Evolutionary conservation across 2,329 filamentous ascomycete species (phyloP).

Genomic region (Alternaria triticina): DNA sequence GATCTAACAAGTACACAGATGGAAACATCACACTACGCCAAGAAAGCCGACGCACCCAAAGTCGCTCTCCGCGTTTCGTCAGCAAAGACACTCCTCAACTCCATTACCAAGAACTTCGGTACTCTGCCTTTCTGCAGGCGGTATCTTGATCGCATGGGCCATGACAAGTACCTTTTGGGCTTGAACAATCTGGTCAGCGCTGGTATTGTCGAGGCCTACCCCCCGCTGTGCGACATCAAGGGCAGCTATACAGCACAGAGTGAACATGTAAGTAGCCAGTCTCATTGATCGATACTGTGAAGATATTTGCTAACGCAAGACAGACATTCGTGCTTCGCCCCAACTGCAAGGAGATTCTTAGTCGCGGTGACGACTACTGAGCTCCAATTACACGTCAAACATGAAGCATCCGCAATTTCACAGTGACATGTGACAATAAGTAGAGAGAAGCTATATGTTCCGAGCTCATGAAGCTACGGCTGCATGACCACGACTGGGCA

Average conservation of each 20-base stretch:
- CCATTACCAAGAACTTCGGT: slow-evolving; percentile 96
- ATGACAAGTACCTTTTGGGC: slow-evolving; percentile 91
- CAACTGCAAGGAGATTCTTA: slow-evolving; percentile 82
- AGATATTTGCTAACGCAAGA: slow-evolving; percentile 14
- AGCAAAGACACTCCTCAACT: slow-evolving; percentile 82
- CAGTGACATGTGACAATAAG: neutral
- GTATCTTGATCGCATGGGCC: slow-evolving; percentile 89
- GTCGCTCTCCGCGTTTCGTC: slow-evolving; percentile 78
- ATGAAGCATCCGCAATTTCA: neutral
- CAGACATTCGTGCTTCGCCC: slow-evolving; percentile 48
- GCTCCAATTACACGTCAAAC: neutral
- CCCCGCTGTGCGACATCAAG: slow-evolving; percentile 88
- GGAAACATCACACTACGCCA: slow-evolving; percentile 89
- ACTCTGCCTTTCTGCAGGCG: slow-evolving; percentile 89
- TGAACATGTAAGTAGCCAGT: slow-evolving; percentile 76
- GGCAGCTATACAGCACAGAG: slow-evolving; percentile 94
- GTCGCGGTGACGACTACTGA: slow-evolving; percentile 83
- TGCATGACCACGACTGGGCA: neutral
- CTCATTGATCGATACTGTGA: neutral
- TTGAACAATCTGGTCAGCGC: slow-evolving; percentile 83
- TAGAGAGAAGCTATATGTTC: neutral
- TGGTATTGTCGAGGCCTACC: slow-evolving; percentile 89
- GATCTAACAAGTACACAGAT: slow-evolving; percentile 53
- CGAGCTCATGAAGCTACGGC: neutral
- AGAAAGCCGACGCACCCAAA: slow-evolving; percentile 73